Base-by-base conservation (phyloP, 768 basidiomycete species). In the Mycena vitilis region DNA sequence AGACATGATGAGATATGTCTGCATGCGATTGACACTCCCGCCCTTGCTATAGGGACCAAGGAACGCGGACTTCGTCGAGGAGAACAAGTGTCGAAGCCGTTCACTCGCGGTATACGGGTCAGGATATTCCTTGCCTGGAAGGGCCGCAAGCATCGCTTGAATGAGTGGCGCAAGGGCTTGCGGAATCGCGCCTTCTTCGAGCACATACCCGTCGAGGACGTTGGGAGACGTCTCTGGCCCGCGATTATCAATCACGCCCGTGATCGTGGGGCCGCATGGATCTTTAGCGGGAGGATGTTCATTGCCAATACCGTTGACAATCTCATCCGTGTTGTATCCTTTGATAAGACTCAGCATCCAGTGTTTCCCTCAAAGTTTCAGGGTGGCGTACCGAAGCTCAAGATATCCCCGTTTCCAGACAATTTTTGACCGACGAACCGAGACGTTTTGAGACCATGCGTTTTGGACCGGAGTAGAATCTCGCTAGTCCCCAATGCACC, bases 1-100 rank as follows among this genome's bases (percentile, higher is more conserved):
- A 34, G 67, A 69, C 73, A 73, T 73, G 52, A 73, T 69, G 30
- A 73, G 55, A 60, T 73, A 73, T 1, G 65, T 73, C 45, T 71
- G 70, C 54, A 62, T 73, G 63, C 73, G 68, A 20, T 73, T 49
- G n/a, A 71, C n/a, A 10, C 60, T 62, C 37, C 67, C 62, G 48
- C 65, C 65, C 60, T 49, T 37, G 18, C 52, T 25, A 49, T 73
- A 73, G 10, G 73, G 70, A 2, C 73, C 73, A 6, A 69, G 52
- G 34, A 73, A 51, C 18, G 67, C 53, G 18, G 63, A 63, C 51
- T 71, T 42, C 40, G 42, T 38, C 10, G 25, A 15, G 11, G 73
- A 68, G 20, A 69, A 16, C 5, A 62, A 5, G 48, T 69, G 73
- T 5, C 68, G 51, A 30, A 64, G 37, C 9, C 66, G 61, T 42